Evolutionary conservation across 2,329 filamentous ascomycete genomes (phyloP).

Genomic region (Botrytis elliptica): DNA sequence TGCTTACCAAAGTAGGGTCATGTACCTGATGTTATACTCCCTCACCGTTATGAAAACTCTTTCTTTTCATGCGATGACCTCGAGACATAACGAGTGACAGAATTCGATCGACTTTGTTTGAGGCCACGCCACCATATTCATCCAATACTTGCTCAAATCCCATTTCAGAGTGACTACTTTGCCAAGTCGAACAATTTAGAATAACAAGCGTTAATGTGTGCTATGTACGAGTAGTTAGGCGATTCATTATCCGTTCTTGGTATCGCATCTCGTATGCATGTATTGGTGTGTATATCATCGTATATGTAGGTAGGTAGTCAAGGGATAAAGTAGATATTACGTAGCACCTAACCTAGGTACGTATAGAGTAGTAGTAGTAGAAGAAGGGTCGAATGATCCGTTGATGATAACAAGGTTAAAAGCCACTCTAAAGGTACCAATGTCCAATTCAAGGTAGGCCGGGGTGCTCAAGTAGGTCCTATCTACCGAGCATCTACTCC

Average conservation of each 20-base stretch:
- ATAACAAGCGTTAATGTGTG: neutral
- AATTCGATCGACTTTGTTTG: slow-evolving; percentile 9
- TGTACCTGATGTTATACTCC: neutral
- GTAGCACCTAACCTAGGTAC: neutral
- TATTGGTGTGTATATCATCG: neutral
- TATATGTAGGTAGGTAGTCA: neutral
- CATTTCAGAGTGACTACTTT: neutral
- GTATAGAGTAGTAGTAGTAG: neutral
- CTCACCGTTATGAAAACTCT: neutral
- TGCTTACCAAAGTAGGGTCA: neutral
- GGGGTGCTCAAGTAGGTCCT: neutral
- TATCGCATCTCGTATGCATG: neutral
- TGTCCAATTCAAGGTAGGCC: neutral
- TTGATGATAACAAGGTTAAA: neutral
- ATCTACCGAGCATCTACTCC: neutral
- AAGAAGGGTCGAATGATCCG: neutral
- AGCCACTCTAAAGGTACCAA: neutral
- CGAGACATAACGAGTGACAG: slow-evolving; percentile 21
- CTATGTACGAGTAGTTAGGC: neutral
- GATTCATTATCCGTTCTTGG: neutral
- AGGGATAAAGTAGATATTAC: neutral
- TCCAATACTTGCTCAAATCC: slow-evolving; percentile 4
- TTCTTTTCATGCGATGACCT: slow-evolving; percentile 15
- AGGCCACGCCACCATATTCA: slow-evolving; percentile 14
- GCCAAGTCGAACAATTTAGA: neutral